phyloP scores from a whole-genome alignment of 1,139 yeast genomes.

The Yarrowia galli region DNA sequence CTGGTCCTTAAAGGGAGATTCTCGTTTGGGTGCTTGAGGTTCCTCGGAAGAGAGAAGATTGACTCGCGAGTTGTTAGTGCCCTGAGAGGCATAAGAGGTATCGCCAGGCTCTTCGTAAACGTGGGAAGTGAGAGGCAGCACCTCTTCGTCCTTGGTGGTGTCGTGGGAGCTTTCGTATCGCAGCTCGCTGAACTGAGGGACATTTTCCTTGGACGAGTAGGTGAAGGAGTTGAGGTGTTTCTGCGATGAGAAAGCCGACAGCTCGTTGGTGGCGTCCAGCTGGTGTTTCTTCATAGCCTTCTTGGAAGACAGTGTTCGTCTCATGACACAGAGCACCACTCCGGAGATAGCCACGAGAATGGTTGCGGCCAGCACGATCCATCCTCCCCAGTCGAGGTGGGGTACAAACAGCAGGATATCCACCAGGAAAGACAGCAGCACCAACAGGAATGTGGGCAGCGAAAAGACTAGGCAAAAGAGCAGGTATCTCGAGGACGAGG shows the following conservation, averaged over 20 bases:
- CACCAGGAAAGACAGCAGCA: constrained; percentile 61
- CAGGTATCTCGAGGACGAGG: constrained; percentile 51
- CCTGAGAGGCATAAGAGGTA: constrained; percentile 34
- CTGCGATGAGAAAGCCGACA: constrained; percentile 39
- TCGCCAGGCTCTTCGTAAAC: constrained; percentile 31
- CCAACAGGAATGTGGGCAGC: constrained; percentile 57
- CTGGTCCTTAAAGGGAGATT: constrained; percentile 32
- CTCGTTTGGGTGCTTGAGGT: constrained; percentile 12
- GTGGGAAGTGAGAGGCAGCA: constrained; percentile 17
- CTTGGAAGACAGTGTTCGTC: constrained; percentile 61
- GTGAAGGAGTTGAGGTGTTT: constrained; percentile 39
- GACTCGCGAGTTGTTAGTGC: constrained; percentile 41
- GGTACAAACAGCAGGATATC: constrained; percentile 63
- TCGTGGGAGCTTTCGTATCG: constrained; percentile 42
- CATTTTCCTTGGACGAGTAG: constrained; percentile 32
- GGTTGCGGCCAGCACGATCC: constrained; percentile 59
- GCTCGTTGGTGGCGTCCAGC: constrained; percentile 44
- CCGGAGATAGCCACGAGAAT: constrained; percentile 55
- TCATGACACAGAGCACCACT: constrained; percentile 57
- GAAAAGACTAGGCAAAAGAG: constrained; percentile 55
- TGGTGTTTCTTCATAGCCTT: constrained; percentile 51
- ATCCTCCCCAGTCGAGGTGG: constrained; percentile 62
- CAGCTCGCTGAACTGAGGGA: constrained; percentile 43
- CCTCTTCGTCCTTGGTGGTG: constrained; percentile 41
- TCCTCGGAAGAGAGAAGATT: constrained; percentile 39